phyloP scores from a whole-genome alignment of 225 moss, liverwort and hornwort genomes.

The Anthoceros angustus region DNA sequence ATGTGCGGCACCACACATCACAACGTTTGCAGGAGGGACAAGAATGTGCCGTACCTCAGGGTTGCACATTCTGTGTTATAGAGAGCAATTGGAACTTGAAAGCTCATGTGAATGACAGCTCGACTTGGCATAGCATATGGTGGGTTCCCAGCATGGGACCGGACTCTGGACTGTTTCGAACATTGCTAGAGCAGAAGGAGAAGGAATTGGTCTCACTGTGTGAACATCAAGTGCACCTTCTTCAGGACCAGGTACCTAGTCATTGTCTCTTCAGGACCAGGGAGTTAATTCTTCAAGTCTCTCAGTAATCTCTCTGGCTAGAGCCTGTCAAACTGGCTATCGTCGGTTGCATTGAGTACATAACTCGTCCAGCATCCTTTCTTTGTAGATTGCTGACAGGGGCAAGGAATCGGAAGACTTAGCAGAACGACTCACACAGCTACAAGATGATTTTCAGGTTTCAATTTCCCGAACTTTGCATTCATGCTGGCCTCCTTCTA shows the following conservation, averaged over 20 bases:
- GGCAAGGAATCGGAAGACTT: slow-evolving; percentile 26
- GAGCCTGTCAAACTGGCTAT: too few species aligned
- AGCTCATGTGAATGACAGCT: too few species aligned
- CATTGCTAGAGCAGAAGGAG: slow-evolving; percentile 3
- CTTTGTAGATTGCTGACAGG: slow-evolving; percentile 32
- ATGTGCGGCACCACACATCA: too few species aligned
- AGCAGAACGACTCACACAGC: slow-evolving; percentile 22
- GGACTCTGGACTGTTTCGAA: neutral
- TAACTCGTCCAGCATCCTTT: neutral
- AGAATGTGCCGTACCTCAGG: too few species aligned
- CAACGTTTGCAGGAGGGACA: too few species aligned
- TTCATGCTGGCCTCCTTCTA: too few species aligned
- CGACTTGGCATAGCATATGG: too few species aligned
- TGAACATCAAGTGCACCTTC: slow-evolving; percentile 1
- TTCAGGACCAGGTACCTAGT: neutral
- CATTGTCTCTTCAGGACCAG: neutral
- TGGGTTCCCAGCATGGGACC: neutral
- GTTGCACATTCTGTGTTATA: too few species aligned
- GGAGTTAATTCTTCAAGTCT: too few species aligned
- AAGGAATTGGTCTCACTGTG: slow-evolving; percentile 5
- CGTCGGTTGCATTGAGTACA: too few species aligned
- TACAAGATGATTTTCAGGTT: slow-evolving; percentile 50
- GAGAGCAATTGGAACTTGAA: too few species aligned
- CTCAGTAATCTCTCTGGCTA: too few species aligned
- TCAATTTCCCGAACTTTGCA: neutral